Percentiles rank a stretch among this genome's conserved stretches.
Conservation (phyloP, 129 eudicot genomes). For the sunflower (Helianthus annuus) region HanXRQr2.0-SUNRISE NC_035447.2:2899049-2899548, state of each 20-base stretch:
- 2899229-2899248: neutral
- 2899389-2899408: neutral
- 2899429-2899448: slow-evolving; percentile 29
- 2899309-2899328: slow-evolving; percentile 80
- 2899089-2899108: neutral
- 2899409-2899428: slow-evolving; percentile 11
- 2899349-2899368: slow-evolving; percentile 42
- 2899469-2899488: slow-evolving; percentile 56
- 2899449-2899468: slow-evolving; percentile 62
- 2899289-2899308: slow-evolving; percentile 89
- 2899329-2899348: slow-evolving; percentile 77
- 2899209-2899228: neutral
- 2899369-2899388: slow-evolving; percentile 23
- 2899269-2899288: slow-evolving; percentile 38
- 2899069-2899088: neutral
- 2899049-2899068: neutral
- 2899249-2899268: slow-evolving; percentile 9
- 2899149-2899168: neutral
- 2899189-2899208: neutral
- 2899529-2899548: slow-evolving; percentile 38
- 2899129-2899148: neutral
- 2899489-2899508: slow-evolving; percentile 29
- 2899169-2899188: neutral
- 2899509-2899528: slow-evolving; percentile 37
- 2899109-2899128: neutral